A percentile compares a stretch with the other conserved stretches of the same genome.
These are phyloP conservation scores for Apophysomyces ossiformis DNA, from an alignment of 371 early-diverging fungal species.

Conservation along the genomic window DNA sequence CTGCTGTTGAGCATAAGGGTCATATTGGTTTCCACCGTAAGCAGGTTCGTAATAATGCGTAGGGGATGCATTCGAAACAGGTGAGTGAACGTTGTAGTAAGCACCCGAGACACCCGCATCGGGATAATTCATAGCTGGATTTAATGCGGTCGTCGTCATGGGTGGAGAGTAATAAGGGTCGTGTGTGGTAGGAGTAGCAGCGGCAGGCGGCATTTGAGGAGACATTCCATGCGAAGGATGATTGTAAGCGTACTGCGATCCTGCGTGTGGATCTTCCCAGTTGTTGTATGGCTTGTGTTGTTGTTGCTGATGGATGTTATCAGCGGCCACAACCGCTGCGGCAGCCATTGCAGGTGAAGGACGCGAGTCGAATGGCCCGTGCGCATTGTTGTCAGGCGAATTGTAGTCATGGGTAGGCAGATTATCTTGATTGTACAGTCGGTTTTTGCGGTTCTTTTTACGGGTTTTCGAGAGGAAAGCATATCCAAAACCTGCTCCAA, in stretches of 20 bases:
- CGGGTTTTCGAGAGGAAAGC: constrained; percentile 44
- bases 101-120: constrained; percentile 34
- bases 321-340: constrained; percentile 31
- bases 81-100: constrained; percentile 23
- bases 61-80: constrained; percentile 10
- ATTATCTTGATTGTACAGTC: constrained; percentile 28
- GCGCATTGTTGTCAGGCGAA: constrained; percentile 9
- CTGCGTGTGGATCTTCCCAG: not conserved
- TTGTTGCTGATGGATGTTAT: constrained; percentile 18
- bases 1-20: constrained; percentile 21
- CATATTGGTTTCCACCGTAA: constrained; percentile 16
- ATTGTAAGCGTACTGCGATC: not conserved
- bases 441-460: constrained; percentile 35
- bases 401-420: constrained; percentile 17
- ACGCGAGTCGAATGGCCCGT: constrained; percentile 23
- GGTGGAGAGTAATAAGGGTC: constrained; percentile 24
- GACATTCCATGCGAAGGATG: constrained; percentile 12
- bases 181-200: constrained; percentile 6
- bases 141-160: constrained; percentile 20
- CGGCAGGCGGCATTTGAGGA: constrained; percentile 24
- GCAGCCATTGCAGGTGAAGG: constrained; percentile 42
- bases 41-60: constrained; percentile 26
- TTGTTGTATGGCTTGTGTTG: constrained; percentile 11
- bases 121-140: constrained; percentile 29
- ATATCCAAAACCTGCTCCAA: constrained; percentile 47